Conservation (phyloP, 176 grass and related monocot genomes). For the Calamus simplicifolius region DNA sequence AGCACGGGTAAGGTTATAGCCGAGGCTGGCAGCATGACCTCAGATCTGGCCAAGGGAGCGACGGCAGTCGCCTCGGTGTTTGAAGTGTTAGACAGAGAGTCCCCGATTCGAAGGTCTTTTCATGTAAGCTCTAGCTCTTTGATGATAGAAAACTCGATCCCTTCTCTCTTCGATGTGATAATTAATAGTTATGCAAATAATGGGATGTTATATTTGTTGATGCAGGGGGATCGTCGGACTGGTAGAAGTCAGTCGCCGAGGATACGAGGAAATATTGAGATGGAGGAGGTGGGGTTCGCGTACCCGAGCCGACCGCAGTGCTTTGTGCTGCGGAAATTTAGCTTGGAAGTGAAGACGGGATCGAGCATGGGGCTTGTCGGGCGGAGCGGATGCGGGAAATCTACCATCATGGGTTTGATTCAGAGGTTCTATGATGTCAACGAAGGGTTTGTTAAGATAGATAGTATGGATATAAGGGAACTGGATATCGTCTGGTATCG, state of each 20-base stretch:
- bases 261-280: conserved; percentile 83
- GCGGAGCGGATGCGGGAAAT: conserved; percentile 92
- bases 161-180: not conserved
- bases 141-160: not conserved
- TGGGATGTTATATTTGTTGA: conserved; percentile 2
- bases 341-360: conserved; percentile 84
- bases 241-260: conserved; percentile 49
- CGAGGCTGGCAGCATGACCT: conserved; percentile 98
- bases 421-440: conserved; percentile 97
- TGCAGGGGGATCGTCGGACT: conserved; percentile 31
- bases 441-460: conserved; percentile 63
- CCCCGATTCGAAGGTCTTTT: conserved; percentile 46
- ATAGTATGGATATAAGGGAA: conserved; percentile 69
- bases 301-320: conserved; percentile 84
- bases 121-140: conserved; percentile 31
- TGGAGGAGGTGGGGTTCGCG: conserved; percentile 82
- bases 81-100: conserved; percentile 89
- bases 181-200: not conserved
- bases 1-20: conserved; percentile 97
- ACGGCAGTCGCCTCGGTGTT: conserved; percentile 90
- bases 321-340: conserved; percentile 81
- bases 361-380: conserved; percentile 84
- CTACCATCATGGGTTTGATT: conserved; percentile 86
- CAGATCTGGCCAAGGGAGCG: conserved; percentile 87
- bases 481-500: conserved; percentile 83